Base-by-base conservation (phyloP, 768 basidiomycete genomes). In the Nevesoporus exiguus region DNA sequence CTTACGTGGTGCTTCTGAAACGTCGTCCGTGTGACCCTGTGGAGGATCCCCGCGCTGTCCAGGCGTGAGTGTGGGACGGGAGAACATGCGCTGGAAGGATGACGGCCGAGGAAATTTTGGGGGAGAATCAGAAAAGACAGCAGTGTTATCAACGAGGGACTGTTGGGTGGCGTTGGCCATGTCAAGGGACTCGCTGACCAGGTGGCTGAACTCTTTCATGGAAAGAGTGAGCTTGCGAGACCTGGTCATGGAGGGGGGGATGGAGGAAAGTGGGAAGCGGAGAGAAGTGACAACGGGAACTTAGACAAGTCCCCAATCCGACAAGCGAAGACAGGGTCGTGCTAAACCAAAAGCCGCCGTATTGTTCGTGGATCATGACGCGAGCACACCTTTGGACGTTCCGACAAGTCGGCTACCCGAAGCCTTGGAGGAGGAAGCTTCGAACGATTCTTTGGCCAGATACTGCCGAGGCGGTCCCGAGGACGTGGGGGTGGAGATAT, bases 121-220 rank as follows among this genome's bases (percentile, higher is more conserved):
- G 1, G 54, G 41, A 31, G 21, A 37, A 47, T 61, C 57, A 44
- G 58, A 63, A 66, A 59, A 17, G 62, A 59, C 60, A 46, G 66
- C 24, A 27, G 49, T 52, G 24, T 55, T 31, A 27, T 62, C 52
- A 67, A 65, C 10, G 70, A 69, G 11, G 30, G 68, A 49, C 34
- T 60, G 60, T 5, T 61, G 27, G 54, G 43, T 39, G 46, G 34
- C 31, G 31, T 49, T 42, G 15, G 53, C 42, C 24, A 62, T 34
- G 52, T 71, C 69, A 13, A 68, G 62, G 19, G 70, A 71, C 62
- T 70, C 70, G 62, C 61, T 58, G 55, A 71, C 59, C 61, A 71
- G 64, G 54, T 68, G 69, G 56, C 65, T 71, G 37, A 71, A 71
- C 59, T 70, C 70, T 42, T 52, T 68, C 49, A 71, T 34, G 4